Percentiles rank a stretch among this genome's conserved stretches.
Evolutionary conservation across 129 eudicot genomes (phyloP).

Genomic region (Flaveria bidentis): DNA sequence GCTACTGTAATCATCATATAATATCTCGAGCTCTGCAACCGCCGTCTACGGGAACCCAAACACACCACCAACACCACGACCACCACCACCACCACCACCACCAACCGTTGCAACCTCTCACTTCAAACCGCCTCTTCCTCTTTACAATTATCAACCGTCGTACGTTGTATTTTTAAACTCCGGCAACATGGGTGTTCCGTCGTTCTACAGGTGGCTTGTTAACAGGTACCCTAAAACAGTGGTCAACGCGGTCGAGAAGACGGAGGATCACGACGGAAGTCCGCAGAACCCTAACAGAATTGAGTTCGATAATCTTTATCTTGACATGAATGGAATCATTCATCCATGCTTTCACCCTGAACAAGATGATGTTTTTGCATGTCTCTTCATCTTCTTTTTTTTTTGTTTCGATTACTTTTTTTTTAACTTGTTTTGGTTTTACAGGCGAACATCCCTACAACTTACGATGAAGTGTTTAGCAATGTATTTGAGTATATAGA

Average conservation of each 20-base stretch:
- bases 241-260: slow-evolving; percentile 33
- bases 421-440: not conserved
- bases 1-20: too few species aligned
- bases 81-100: too few species aligned
- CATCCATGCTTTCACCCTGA: slow-evolving; percentile 81
- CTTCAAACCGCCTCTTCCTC: too few species aligned
- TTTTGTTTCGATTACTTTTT: not conserved
- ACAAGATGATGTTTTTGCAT: slow-evolving; percentile 21
- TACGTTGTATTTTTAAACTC: not conserved
- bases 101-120: too few species aligned
- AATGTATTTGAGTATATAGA: slow-evolving; percentile 54
- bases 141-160: too few species aligned
- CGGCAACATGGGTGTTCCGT: slow-evolving; percentile 49
- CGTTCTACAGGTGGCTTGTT: slow-evolving; percentile 62
- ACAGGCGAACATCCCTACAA: slow-evolving; percentile 42
- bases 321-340: slow-evolving; percentile 72
- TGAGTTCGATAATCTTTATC: slow-evolving; percentile 60
- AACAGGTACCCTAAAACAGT: slow-evolving; percentile 46
- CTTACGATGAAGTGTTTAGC: slow-evolving; percentile 52
- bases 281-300: slow-evolving; percentile 40
- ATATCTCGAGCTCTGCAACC: too few species aligned
- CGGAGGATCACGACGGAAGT: slow-evolving; percentile 14
- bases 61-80: too few species aligned
- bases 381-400: not conserved
- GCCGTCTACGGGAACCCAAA: too few species aligned